Evolutionary conservation across 306 rosid species (phyloP), one percentile per base, ranked within the genome.

Genomic region (Quercus berberidifolia): DNA sequence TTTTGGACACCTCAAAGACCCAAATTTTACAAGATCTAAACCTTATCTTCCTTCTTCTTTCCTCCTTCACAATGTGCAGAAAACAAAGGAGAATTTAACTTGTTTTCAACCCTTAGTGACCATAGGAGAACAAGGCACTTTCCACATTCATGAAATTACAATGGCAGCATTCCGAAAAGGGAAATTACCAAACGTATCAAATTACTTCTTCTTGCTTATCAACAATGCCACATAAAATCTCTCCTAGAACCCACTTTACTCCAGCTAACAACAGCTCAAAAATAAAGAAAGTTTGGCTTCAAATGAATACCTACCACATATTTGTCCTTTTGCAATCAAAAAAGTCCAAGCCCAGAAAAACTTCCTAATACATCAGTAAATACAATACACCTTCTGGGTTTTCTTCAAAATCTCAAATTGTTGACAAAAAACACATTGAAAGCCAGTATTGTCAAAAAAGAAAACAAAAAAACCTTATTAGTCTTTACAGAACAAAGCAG

Each of bases 401-500:
- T 56, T 68, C 46, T 26, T 57, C 83, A 67, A 55, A 81, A 83
- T 73, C 79, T 76, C 77, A 77, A 73, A 26, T 73, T 55, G 31
- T 82, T 20, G 41, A 74, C 86, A 79, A 59, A 21, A 52, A 4
- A 81, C 10, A 77, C 81, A 83, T 79, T 81, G 85, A 89, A 86
- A 67, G 73, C 71, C 62, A 71, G 72, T 17, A 79, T 31, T 73
- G 25, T 38, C 74, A 62, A 76, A 73, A 49, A 10, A 46, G 4
- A 12, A 46, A 46, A 46, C 1, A 35, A 35, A 41, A 7, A 1
- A 80, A 83, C 74, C 76, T 82, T 68, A 69, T 65, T 80, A 79
- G 78, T 81, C 83, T 80, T 69, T 74, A 64, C 63, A 86, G 71
- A 89, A 79, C 31, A 82, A 76, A 83, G 84, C 80, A 85, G 80